Conservation (phyloP, 805 yeast species). For the Geotrichum ghanense region DNA sequence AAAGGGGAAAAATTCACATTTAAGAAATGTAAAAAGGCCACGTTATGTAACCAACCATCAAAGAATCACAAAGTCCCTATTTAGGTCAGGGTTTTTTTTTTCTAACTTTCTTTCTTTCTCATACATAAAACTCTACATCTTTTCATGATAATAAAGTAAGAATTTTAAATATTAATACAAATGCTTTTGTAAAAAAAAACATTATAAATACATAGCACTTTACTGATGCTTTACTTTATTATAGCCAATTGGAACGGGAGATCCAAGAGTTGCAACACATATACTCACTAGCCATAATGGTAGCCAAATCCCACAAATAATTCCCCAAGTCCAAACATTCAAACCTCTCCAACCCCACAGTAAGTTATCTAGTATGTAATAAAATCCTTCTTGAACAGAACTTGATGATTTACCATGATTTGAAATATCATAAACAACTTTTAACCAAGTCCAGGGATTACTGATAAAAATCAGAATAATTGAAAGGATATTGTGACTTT, state of each 20-base stretch:
- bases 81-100: too few relatives aligned
- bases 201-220: too few relatives aligned
- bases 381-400: constrained; percentile 25
- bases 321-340: constrained; percentile 80
- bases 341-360: constrained; percentile 54
- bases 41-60: constrained; percentile 2
- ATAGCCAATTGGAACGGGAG: neutral
- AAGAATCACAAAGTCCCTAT: too few relatives aligned
- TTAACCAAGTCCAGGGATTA: constrained; percentile 39
- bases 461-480: constrained; percentile 28
- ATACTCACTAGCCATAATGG: constrained; percentile 57
- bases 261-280: constrained; percentile 7
- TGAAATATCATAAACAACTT: constrained; percentile 18
- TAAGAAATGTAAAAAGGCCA: constrained; percentile 2
- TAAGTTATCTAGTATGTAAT: constrained; percentile 38
- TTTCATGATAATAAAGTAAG: too few relatives aligned
- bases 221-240: constrained; percentile 4
- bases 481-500: constrained; percentile 5
- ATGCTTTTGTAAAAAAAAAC: too few relatives aligned
- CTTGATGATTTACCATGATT: neutral
- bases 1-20: constrained; percentile 4
- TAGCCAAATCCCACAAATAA: constrained; percentile 63
- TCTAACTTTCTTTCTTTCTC: too few relatives aligned
- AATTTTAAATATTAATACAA: too few relatives aligned
- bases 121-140: too few relatives aligned